Percentiles rank a stretch among this genome's conserved stretches.
Evolutionary conservation across 768 basidiomycete genomes (phyloP).

Genomic region (Hirschioporus abietinus): DNA sequence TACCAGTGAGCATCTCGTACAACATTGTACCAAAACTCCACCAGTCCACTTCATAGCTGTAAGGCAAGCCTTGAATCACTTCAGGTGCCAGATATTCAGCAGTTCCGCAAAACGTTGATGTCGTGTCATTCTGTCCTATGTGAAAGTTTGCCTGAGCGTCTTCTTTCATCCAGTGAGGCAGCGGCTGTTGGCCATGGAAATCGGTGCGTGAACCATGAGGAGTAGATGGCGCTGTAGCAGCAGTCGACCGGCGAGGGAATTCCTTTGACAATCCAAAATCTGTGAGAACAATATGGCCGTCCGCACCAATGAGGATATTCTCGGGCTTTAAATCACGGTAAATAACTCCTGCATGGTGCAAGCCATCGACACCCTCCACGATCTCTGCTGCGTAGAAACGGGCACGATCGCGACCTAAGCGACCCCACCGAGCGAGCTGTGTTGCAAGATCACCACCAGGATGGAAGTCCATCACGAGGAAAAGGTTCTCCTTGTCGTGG

Average conservation of each 20-base stretch:
- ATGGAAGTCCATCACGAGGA: constrained; percentile 97
- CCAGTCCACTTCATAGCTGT: constrained; percentile 96
- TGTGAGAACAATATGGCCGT: constrained; percentile 95
- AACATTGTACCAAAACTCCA: constrained; percentile 98
- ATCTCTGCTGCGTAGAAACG: constrained; percentile 98
- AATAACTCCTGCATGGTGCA: constrained; percentile 92
- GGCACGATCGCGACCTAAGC: constrained; percentile 88
- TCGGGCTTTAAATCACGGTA: constrained; percentile 97
- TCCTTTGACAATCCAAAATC: constrained; percentile 96
- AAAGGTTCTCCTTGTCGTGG: constrained; percentile 95
- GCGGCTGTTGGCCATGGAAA: constrained; percentile 48
- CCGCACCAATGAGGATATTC: constrained; percentile 89
- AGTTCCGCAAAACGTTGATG: constrained; percentile 91
- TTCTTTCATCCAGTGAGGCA: constrained; percentile 81
- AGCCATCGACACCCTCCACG: constrained; percentile 91
- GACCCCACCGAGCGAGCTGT: constrained; percentile 93
- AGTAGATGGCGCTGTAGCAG: constrained; percentile 51
- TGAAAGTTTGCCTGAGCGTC: constrained; percentile 55
- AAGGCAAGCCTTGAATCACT: constrained; percentile 85
- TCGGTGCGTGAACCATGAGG: constrained; percentile 47
- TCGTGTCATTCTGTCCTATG: constrained; percentile 53
- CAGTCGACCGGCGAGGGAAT: constrained; percentile 55
- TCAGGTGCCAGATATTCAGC: constrained; percentile 96
- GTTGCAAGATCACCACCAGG: constrained; percentile 96
- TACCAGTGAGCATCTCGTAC: constrained; percentile 94